Percentiles rank a stretch among this genome's conserved stretches.
Evolutionary conservation across 2,329 filamentous ascomycete genomes (phyloP).

Genomic region (Pseudogymnoascus sp.): DNA sequence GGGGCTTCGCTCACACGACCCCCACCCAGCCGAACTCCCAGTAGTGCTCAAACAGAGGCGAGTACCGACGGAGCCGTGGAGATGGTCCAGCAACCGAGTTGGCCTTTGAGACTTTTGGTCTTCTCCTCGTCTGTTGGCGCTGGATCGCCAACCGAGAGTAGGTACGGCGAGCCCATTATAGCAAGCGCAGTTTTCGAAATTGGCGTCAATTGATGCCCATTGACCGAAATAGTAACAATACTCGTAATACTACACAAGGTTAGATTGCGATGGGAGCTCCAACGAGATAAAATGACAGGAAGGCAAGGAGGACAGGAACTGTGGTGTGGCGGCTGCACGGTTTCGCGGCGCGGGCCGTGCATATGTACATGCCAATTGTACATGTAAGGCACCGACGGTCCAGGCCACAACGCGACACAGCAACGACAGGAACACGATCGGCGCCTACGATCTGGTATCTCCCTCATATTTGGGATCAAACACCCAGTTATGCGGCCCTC

Average conservation of each 20-base stretch:
- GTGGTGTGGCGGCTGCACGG: not conserved
- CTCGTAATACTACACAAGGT: not conserved
- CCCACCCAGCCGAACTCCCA: not conserved
- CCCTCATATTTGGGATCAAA: not conserved
- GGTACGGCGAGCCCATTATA: not conserved
- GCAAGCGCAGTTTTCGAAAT: not conserved
- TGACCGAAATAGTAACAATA: not conserved
- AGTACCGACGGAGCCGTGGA: not conserved
- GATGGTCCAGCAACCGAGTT: not conserved
- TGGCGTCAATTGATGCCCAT: not conserved
- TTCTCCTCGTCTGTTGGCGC: not conserved
- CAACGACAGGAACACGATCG: not conserved
- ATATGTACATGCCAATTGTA: not conserved
- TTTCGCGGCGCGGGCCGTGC: not conserved
- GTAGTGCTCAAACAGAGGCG: not conserved
- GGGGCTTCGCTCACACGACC: conserved; percentile 2
- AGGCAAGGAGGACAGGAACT: not conserved
- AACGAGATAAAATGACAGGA: not conserved
- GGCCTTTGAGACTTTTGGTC: not conserved
- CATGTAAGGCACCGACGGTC: not conserved
- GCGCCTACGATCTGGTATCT: not conserved
- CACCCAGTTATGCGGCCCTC: not conserved
- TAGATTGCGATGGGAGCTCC: not conserved
- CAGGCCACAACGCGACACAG: not conserved
- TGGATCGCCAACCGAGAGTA: not conserved